A percentile compares a stretch with the other conserved stretches of the same genome.
Evolutionary conservation across 2,329 filamentous ascomycete species (phyloP).

Genomic region (Cytospora chrysosperma): DNA sequence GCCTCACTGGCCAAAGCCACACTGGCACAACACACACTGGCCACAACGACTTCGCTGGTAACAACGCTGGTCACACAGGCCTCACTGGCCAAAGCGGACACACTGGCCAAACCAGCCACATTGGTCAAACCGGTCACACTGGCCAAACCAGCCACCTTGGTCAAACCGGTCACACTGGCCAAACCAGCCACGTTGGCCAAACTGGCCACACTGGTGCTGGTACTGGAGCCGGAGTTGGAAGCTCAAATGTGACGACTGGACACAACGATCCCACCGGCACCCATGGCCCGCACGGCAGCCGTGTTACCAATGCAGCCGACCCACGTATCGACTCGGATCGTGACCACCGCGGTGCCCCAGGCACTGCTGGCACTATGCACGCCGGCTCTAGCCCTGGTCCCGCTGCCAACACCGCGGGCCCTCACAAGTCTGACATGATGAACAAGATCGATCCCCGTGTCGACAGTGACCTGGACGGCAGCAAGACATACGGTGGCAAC

Average conservation of each 20-base stretch:
- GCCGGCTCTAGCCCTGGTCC: slow-evolving; percentile 32
- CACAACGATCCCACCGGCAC: slow-evolving; percentile 33
- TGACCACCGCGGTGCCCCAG: slow-evolving; percentile 30
- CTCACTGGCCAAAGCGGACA: too few species aligned
- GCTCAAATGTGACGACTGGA: slow-evolving; percentile 29
- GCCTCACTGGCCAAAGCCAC: neutral
- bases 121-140: slow-evolving; percentile 29
- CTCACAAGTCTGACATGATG: slow-evolving; percentile 51
- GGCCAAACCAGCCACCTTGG: slow-evolving; percentile 33
- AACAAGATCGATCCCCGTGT: slow-evolving; percentile 59
- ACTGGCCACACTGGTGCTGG: slow-evolving; percentile 29
- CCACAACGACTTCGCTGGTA: slow-evolving; percentile 32
- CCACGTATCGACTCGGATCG: slow-evolving; percentile 40
- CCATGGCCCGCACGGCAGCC: slow-evolving; percentile 35
- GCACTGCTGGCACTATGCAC: slow-evolving; percentile 24
- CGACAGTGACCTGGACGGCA: slow-evolving; percentile 55
- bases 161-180: slow-evolving; percentile 32
- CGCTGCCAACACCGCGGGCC: slow-evolving; percentile 47
- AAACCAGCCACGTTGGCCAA: slow-evolving; percentile 27
- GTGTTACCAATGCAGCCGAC: slow-evolving; percentile 38
- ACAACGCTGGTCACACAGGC: too few species aligned
- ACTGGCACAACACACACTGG: slow-evolving; percentile 13
- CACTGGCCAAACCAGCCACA: neutral
- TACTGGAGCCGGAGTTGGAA: slow-evolving; percentile 25
- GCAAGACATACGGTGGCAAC: slow-evolving; percentile 54